Percentiles rank a stretch among this genome's conserved stretches.
Evolutionary conservation across 495 filamentous ascomycete species (phyloP).

Genomic region (Cercophora sp.): DNA sequence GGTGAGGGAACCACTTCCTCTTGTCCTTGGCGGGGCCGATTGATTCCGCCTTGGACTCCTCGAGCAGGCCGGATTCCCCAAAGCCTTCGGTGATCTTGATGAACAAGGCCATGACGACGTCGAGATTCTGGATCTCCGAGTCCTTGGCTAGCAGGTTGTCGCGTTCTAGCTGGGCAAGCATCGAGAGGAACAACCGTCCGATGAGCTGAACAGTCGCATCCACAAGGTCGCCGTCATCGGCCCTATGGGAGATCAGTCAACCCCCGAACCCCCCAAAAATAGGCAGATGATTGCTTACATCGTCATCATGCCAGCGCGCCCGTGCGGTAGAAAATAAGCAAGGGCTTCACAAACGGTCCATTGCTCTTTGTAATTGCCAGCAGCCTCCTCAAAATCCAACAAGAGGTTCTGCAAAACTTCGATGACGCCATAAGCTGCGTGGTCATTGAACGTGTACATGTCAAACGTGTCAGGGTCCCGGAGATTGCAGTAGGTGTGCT

Average conservation of each 20-base stretch:
- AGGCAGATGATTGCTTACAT: background rate
- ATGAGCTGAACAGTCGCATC: constrained; percentile 19
- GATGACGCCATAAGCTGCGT: constrained; percentile 29
- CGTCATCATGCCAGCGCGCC: background rate
- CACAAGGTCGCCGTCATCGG: constrained; percentile 26
- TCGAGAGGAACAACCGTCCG: constrained; percentile 35
- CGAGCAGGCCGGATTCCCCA: constrained; percentile 6
- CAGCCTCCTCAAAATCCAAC: constrained; percentile 33
- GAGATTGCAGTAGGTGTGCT: constrained; percentile 17
- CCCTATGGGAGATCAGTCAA: constrained; percentile 11
- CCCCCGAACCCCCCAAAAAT: background rate
- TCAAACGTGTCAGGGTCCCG: constrained; percentile 32
- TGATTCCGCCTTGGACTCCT: background rate
- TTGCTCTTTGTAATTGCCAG: constrained; percentile 30
- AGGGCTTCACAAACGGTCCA: constrained; percentile 34
- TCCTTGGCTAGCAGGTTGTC: constrained; percentile 22
- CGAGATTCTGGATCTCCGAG: constrained; percentile 28
- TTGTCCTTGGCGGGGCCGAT: constrained; percentile 17
- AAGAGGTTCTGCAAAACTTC: constrained; percentile 36
- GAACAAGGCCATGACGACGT: constrained; percentile 33
- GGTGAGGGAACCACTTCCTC: constrained; percentile 19
- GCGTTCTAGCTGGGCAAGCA: constrained; percentile 32
- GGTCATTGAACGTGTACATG: constrained; percentile 40
- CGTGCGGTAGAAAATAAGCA: constrained; percentile 15
- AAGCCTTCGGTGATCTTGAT: constrained; percentile 14